Conservation (phyloP, 768 basidiomycete genomes). For the Rhodotorula babjevae region DNA sequence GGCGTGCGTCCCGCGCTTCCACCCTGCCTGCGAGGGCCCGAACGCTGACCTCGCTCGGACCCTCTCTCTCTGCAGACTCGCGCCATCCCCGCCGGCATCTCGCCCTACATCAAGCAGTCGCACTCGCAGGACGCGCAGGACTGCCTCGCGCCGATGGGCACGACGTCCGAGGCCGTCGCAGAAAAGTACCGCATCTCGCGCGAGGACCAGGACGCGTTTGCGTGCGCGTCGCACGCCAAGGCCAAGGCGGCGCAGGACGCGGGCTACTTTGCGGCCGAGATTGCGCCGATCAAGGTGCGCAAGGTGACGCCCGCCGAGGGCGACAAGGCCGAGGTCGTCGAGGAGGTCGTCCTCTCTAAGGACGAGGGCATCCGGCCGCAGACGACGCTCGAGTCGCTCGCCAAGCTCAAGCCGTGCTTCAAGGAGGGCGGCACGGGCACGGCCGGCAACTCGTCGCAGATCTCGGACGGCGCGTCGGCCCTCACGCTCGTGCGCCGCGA, state of each 20-base stretch:
- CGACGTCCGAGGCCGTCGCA: constrained; percentile 51
- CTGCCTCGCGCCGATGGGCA: constrained; percentile 51
- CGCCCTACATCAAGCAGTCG: constrained; percentile 42
- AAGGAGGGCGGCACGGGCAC: constrained; percentile 49
- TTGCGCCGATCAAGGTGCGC: constrained; percentile 61
- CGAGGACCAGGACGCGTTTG: constrained; percentile 55
- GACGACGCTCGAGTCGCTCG: constrained; percentile 49
- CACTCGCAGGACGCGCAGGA: constrained; percentile 49
- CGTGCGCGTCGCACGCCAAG: constrained; percentile 75
- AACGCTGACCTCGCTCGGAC: not conserved
- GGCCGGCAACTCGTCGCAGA: constrained; percentile 51
- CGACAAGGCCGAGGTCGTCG: constrained; percentile 37
- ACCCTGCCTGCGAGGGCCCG: no score
- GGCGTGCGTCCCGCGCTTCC: constrained; percentile 40
- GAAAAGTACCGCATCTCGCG: constrained; percentile 48
- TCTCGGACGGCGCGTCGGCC: constrained; percentile 51
- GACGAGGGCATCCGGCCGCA: constrained; percentile 52
- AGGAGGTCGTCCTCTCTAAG: constrained; percentile 48
- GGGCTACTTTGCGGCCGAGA: constrained; percentile 75
- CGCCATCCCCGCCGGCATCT: constrained; percentile 38
- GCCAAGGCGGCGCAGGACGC: constrained; percentile 76
- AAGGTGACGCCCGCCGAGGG: constrained; percentile 47
- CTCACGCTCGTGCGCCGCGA: constrained; percentile 48
- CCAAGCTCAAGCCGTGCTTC: constrained; percentile 52
- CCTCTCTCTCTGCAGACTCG: constrained; percentile 25